Evolutionary conservation across 371 early-diverging fungal genomes (phyloP), one percentile per base, ranked within the genome.

Genomic region (Mucor plumbeus): DNA sequence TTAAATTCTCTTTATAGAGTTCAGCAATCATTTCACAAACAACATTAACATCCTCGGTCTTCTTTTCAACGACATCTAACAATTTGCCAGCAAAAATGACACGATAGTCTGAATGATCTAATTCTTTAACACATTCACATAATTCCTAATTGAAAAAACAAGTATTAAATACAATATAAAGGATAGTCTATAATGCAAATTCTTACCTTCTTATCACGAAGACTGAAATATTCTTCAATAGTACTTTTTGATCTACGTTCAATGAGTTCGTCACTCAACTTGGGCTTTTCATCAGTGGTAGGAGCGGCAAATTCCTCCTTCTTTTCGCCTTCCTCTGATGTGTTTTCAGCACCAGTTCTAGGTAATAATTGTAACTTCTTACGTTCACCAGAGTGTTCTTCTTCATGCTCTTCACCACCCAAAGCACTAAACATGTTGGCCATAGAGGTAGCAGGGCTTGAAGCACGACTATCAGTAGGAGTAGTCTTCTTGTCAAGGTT

Each of bases 101-200:
- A 63, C 80, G 81, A 74, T 84, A 86, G 63, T 85, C 85, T 38
- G 64, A 67, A 33, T 81, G 81, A 47, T 81, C 84, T 56, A 93
- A 74, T 70, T 94, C 94, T 75, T 89, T 86, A 66, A 91, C 76
- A 68, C 90, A 88, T 65, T 94, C 93, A 55, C 69, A 53, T 33
- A 82, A 68, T 66, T 78, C 78, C 80, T 83, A 68, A n/a, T 75
- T 50, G 44, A 63, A 35, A 31, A 8, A 21, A 38, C n/a, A 58
- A 17, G 19, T 38, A 21, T 39, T 39, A 38, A 19, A 13, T 8
- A 8, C 13, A 17, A 17, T 1, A 9, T 1, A 13, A 21, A 26
- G 26, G 26, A 26, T 26, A 26, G 3, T 26, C 10, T 34, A 17
- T 33, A 10, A 43, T 13, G 41, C 8, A 35, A 26, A 26, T 1